A percentile compares a stretch with the other conserved stretches of the same genome.
Evolutionary conservation across 2,329 filamentous ascomycete genomes (phyloP).

Genomic region (Emericellopsis atlantica): DNA sequence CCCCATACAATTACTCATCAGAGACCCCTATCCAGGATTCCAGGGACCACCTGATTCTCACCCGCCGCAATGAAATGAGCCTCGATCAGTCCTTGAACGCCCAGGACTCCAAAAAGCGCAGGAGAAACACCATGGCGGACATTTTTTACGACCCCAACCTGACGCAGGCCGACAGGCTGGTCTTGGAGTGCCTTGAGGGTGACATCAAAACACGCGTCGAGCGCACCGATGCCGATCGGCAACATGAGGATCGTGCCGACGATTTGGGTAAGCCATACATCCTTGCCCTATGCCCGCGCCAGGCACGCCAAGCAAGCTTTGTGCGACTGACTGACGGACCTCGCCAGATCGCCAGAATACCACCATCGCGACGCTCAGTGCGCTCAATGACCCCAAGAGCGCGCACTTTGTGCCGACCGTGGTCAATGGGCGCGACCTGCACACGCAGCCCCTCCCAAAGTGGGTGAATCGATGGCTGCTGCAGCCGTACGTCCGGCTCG

Average conservation of each 20-base stretch:
- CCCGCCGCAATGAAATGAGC: too few relatives aligned
- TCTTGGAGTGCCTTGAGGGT: constrained; percentile 24
- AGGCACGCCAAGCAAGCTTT: not conserved
- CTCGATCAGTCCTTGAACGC: too few relatives aligned
- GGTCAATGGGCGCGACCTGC: constrained; percentile 26
- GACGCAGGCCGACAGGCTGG: constrained; percentile 25
- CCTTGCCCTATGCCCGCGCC: too few relatives aligned
- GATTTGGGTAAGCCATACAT: not conserved
- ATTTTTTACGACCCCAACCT: constrained; percentile 25
- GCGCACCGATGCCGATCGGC: not conserved
- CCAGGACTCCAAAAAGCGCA: too few relatives aligned
- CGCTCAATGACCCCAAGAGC: constrained; percentile 25
- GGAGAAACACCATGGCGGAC: not conserved
- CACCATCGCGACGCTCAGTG: constrained; percentile 22
- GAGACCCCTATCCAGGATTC: too few relatives aligned
- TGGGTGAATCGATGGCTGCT: constrained; percentile 37
- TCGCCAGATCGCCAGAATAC: constrained; percentile 4
- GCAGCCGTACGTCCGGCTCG: constrained; percentile 45
- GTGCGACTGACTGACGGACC: not conserved
- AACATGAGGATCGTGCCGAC: constrained; percentile 2
- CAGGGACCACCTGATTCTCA: too few relatives aligned
- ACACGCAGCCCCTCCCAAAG: constrained; percentile 19
- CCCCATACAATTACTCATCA: too few relatives aligned
- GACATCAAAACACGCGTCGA: constrained; percentile 16
- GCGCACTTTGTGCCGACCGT: constrained; percentile 32